A percentile compares a stretch with the other conserved stretches of the same genome.
Conservation (phyloP, 2,329 filamentous ascomycete species). For the Gnomoniopsis smithogilvyi region DNA sequence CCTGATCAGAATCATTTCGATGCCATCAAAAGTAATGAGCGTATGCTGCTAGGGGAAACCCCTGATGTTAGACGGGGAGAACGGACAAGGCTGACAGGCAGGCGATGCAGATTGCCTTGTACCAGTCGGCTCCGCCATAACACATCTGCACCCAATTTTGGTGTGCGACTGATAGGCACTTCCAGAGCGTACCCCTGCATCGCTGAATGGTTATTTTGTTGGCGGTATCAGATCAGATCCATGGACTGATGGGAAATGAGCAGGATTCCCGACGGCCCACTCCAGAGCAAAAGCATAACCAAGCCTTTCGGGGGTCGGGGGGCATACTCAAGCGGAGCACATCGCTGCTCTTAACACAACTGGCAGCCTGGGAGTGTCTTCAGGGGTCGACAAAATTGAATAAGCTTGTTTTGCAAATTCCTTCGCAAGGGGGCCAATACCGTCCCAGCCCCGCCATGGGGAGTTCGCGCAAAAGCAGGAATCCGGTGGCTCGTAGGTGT, state of each 20-base stretch:
- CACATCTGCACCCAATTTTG: too few species aligned
- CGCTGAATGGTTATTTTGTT: neutral
- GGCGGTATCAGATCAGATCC: neutral
- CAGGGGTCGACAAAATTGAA: neutral
- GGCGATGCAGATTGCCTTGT: too few species aligned
- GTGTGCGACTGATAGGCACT: too few species aligned
- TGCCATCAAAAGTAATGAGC: neutral
- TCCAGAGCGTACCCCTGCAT: too few species aligned
- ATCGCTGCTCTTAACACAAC: neutral
- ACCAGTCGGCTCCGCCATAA: too few species aligned
- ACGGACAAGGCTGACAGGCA: neutral
- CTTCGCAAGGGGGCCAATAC: neutral
- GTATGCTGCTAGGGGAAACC: neutral
- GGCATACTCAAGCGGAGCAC: neutral
- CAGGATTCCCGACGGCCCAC: slow-evolving; percentile 8
- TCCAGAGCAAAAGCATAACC: slow-evolving; percentile 4
- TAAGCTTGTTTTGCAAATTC: slow-evolving; percentile 9
- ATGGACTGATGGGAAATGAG: slow-evolving; percentile 11
- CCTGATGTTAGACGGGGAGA: neutral
- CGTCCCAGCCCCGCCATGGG: neutral
- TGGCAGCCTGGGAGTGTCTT: neutral
- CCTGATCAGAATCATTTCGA: neutral
- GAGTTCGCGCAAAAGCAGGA: neutral
- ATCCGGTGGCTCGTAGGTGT: neutral
- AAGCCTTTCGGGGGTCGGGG: neutral